A percentile compares a stretch with the other conserved stretches of the same genome.
Evolutionary conservation across 306 rosid genomes (phyloP).

Genomic region (Spatholobus suberectus): DNA sequence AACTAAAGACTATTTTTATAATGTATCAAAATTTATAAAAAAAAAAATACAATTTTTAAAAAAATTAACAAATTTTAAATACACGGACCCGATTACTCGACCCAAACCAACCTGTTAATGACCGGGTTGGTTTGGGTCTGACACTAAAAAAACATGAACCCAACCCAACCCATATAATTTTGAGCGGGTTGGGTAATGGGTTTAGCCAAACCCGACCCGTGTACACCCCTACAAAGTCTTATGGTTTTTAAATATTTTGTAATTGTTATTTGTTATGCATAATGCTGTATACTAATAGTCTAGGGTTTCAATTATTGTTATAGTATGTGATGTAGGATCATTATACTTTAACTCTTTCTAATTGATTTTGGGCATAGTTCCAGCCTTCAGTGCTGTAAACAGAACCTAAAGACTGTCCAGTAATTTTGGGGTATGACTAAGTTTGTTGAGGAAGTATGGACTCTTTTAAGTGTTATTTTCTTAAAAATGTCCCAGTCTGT

Average conservation of each 20-base stretch:
- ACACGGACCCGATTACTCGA: no score
- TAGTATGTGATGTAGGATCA: background rate
- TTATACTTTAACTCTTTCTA: background rate
- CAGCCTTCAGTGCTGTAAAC: slow-evolving; percentile 30
- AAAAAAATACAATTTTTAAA: no score
- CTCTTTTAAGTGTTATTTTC: background rate
- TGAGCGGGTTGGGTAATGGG: no score
- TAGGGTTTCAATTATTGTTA: slow-evolving; percentile 8
- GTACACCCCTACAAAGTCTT: no score
- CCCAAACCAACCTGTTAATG: no score
- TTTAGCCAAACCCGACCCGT: no score
- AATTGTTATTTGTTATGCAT: slow-evolving; percentile 31
- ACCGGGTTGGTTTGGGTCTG: no score
- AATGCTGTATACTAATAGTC: background rate
- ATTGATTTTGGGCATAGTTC: slow-evolving; percentile 27
- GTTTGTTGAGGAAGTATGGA: slow-evolving; percentile 34
- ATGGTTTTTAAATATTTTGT: slow-evolving; percentile 15
- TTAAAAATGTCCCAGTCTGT: background rate
- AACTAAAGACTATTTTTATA: no score
- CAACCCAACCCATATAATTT: no score
- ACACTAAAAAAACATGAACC: no score
- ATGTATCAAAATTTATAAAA: no score
- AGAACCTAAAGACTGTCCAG: slow-evolving; percentile 23
- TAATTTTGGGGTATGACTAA: slow-evolving; percentile 22
- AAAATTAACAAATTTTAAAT: no score